A percentile compares a stretch with the other conserved stretches of the same genome.
These are phyloP conservation scores for Flaveria floridana DNA, from an alignment of 140 eudicot genomes.

Conservation along the genomic window DNA sequence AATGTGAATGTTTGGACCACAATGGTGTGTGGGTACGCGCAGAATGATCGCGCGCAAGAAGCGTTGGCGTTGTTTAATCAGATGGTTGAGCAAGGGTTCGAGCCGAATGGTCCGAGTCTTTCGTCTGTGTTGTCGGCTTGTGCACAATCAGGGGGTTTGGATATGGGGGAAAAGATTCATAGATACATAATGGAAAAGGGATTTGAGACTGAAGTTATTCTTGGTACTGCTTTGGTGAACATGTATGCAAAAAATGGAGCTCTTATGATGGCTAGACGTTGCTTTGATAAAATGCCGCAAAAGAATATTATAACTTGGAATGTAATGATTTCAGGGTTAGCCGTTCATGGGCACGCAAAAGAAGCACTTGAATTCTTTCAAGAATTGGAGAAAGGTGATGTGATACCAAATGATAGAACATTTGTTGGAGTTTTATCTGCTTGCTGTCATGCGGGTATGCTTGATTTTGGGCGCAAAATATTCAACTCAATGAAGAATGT, in stretches of 20 bases:
- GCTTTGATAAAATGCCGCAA: conserved; percentile 49
- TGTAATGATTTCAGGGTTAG: conserved; percentile 80
- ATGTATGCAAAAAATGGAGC: conserved; percentile 91
- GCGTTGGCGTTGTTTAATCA: conserved; percentile 51
- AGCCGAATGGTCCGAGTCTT: conserved; percentile 63
- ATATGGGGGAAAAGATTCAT: conserved; percentile 70
- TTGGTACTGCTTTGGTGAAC: conserved; percentile 79
- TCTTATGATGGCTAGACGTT: conserved; percentile 46
- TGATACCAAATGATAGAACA: conserved; percentile 59
- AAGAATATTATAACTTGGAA: conserved; percentile 81
- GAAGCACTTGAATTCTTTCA: conserved; percentile 59
- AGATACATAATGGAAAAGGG: conserved; percentile 51
- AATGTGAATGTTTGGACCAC: conserved; percentile 79
- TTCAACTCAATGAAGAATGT: conserved; percentile 55
- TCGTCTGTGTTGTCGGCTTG: conserved; percentile 84
- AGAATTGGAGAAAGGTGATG: conserved; percentile 32
- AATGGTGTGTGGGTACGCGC: conserved; percentile 80
- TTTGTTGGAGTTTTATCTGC: conserved; percentile 82
- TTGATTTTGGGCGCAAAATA: conserved; percentile 54
- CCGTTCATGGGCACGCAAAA: conserved; percentile 69
- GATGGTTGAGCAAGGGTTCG: conserved; percentile 51
- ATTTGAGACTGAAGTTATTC: conserved; percentile 53
- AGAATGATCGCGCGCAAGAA: conserved; percentile 42
- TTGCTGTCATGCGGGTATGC: conserved; percentile 79
- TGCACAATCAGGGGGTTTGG: conserved; percentile 71